A percentile compares a stretch with the other conserved stretches of the same genome.
phyloP scores from a whole-genome alignment of 1,284 basidiomycete genomes.

The Cryptococcus sp. region DNA sequence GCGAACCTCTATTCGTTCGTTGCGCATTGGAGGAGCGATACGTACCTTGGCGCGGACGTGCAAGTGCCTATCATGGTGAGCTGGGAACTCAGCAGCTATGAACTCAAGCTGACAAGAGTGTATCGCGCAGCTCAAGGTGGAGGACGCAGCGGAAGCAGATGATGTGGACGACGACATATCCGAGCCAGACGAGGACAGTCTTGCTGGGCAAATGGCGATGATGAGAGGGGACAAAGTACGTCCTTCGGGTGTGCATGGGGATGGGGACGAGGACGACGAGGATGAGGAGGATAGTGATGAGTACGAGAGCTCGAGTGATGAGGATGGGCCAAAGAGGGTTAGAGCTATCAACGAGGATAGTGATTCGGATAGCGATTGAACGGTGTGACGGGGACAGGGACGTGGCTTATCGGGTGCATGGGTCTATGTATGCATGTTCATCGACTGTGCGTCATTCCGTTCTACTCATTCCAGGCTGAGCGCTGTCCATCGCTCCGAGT shows the following conservation, averaged over 20 bases:
- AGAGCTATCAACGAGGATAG: slow-evolving; percentile 42
- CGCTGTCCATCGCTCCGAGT: too few relatives aligned
- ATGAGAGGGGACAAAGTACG: slow-evolving; percentile 93
- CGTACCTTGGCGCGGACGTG: slow-evolving; percentile 81
- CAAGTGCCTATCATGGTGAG: slow-evolving; percentile 70
- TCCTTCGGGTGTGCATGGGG: slow-evolving; percentile 55
- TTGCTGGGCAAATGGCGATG: slow-evolving; percentile 97
- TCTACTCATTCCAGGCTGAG: too few relatives aligned
- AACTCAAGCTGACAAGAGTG: neutral
- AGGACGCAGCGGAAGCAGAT: slow-evolving; percentile 65
- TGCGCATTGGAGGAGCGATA: slow-evolving; percentile 80
- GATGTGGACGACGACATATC: slow-evolving; percentile 86
- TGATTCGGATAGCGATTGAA: slow-evolving; percentile 34
- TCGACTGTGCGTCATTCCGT: too few relatives aligned
- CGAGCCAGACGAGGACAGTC: slow-evolving; percentile 89
- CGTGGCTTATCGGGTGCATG: too few relatives aligned
- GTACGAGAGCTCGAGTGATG: slow-evolving; percentile 56
- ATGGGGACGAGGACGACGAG: slow-evolving; percentile 57
- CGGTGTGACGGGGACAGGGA: neutral
- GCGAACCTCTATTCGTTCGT: slow-evolving; percentile 89
- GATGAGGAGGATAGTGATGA: slow-evolving; percentile 54
- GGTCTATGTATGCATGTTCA: too few relatives aligned
- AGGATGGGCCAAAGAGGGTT: slow-evolving; percentile 24
- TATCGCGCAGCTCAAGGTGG: slow-evolving; percentile 70
- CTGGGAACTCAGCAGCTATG: slow-evolving; percentile 17